Conservation (phyloP, 306 rosid genomes). For the Adenanthera pavonina region DNA sequence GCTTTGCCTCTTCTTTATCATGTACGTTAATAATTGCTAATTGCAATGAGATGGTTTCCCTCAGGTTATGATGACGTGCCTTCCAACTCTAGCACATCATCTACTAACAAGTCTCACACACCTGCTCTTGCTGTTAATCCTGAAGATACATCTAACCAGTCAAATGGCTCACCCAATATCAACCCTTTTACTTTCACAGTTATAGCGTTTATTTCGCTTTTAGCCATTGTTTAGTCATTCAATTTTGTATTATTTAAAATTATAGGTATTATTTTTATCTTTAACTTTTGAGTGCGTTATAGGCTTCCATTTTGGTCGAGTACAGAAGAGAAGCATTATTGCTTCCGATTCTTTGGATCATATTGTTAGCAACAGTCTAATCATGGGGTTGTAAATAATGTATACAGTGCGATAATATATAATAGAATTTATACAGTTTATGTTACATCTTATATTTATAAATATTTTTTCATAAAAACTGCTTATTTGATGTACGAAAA, state of each 20-base stretch:
- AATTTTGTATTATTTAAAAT: slow-evolving; percentile 39
- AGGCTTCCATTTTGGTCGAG: not conserved
- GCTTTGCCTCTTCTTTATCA: not conserved
- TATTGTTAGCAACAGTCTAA: not conserved
- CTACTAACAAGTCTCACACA: slow-evolving; percentile 44
- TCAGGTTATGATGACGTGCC: slow-evolving; percentile 62
- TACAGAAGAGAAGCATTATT: slow-evolving; percentile 38
- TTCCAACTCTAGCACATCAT: slow-evolving; percentile 36
- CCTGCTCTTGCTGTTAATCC: slow-evolving; percentile 57
- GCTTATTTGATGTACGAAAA: no score
- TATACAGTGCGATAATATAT: slow-evolving; percentile 18
- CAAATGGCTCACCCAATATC: slow-evolving; percentile 48
- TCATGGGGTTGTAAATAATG: slow-evolving; percentile 50
- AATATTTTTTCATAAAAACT: no score
- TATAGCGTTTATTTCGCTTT: slow-evolving; percentile 40
- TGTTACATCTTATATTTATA: no score
- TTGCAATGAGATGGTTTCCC: slow-evolving; percentile 24
- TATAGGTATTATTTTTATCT: not conserved
- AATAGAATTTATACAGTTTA: slow-evolving; percentile 23
- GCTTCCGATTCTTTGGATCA: slow-evolving; percentile 35
- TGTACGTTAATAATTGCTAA: slow-evolving; percentile 7
- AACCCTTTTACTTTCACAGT: slow-evolving; percentile 43
- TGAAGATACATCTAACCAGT: slow-evolving; percentile 48
- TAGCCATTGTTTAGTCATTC: slow-evolving; percentile 54
- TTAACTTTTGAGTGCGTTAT: slow-evolving; percentile 1